Base-by-base conservation (phyloP, 2,329 filamentous ascomycete species). In the Westerdykella aurantiaca region DNA sequence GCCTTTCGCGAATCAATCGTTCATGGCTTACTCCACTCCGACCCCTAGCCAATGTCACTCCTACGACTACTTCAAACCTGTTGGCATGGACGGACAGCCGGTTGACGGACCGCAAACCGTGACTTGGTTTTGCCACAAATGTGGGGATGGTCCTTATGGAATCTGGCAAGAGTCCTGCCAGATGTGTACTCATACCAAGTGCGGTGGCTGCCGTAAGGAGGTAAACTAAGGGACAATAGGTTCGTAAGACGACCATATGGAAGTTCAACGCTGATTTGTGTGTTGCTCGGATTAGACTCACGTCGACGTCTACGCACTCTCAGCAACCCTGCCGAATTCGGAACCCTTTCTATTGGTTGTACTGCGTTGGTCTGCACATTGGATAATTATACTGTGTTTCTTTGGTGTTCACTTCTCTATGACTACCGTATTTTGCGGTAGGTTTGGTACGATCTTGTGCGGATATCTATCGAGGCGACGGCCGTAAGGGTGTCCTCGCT, bases 111-210 rank as follows among this genome's bases (percentile, higher is more conserved):
- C 25, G 3, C 25, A 39, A 7, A 31, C 18, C 7, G 29, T 48
- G 3, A 10, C 25, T 1, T 58, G 55, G 55, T 51, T 48, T 21
- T 58, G 55, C 23, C 40, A 44, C 5, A 34, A 25, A 1, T 58
- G 55, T 21, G 42, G 44, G 4, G 52, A 55, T 40, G 55, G 55
- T 5, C 52, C 50, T 13, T 43, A 38, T 5, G 10, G 11, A 4
- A 5, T 16, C 1, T 50, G 45, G 48, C 48, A 47, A 18, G 11
- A 5, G 5, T 6, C 1, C 5, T 58, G 55, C 41, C 16, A 34
- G 16, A 16, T 2, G 1, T 58, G 55, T 31, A 10, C 17, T 1
- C 50, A 55, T 29, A 12, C 1, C n/a, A 47, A 42, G 22, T 48
- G 47, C 34, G 13, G 17, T 13, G 7, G 2, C 12, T 52, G 50